These are phyloP conservation scores for Salvia miltiorrhiza DNA, from an alignment of 257 asterid species.

Conservation along the genomic window DNA sequence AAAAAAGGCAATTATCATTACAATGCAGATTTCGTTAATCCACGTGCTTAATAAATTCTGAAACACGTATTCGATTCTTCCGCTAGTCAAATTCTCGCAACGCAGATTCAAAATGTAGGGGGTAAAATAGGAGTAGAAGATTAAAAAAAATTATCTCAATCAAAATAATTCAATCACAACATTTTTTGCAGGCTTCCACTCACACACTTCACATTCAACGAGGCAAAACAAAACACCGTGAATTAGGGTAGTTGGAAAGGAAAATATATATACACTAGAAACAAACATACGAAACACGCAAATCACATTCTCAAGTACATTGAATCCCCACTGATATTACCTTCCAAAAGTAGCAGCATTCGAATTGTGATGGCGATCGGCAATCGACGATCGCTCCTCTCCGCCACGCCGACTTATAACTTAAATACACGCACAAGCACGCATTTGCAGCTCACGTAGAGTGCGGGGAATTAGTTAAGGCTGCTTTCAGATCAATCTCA, in stretches of 20 bases:
- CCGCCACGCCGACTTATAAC: slow-evolving; percentile 7
- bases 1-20: neutral
- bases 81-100: neutral
- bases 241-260: neutral
- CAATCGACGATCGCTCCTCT: slow-evolving; percentile 16
- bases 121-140: neutral
- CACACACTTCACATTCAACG: slow-evolving; percentile 18
- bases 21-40: slow-evolving; percentile 22
- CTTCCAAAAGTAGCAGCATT: slow-evolving; percentile 29
- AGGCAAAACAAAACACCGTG: slow-evolving; percentile 12
- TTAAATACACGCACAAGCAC: neutral
- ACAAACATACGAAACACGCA: slow-evolving; percentile 1
- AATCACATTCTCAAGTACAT: slow-evolving; percentile 1
- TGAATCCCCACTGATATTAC: slow-evolving; percentile 17
- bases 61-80: neutral
- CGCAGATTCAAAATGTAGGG: slow-evolving; percentile 10
- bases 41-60: slow-evolving; percentile 3
- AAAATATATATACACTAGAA: neutral
- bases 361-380: slow-evolving; percentile 29
- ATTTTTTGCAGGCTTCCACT: slow-evolving; percentile 10
- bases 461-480: slow-evolving; percentile 18
- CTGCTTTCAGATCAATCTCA: slow-evolving; percentile 45
- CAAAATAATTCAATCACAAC: slow-evolving; percentile 3
- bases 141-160: neutral
- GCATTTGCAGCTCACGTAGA: slow-evolving; percentile 25